A percentile compares a stretch with the other conserved stretches of the same genome.
phyloP scores from a whole-genome alignment of 805 yeast genomes.

The Ogataea kodamae region DNA sequence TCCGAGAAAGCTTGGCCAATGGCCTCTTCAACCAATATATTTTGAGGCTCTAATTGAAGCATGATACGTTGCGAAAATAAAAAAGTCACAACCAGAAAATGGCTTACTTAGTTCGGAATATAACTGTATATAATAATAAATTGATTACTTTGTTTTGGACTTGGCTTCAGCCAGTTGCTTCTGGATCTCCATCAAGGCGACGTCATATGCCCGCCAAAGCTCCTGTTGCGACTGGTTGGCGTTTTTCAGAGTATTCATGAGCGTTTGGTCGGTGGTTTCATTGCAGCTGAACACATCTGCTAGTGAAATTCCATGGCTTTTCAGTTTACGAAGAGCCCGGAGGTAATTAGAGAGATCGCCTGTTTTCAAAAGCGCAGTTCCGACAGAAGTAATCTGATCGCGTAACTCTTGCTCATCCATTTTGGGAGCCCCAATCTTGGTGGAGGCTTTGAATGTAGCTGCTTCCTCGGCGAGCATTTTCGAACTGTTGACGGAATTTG shows the following conservation, averaged over 20 bases:
- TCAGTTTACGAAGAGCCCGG: conserved; percentile 38
- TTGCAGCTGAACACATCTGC: conserved; percentile 28
- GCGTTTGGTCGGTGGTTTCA: conserved; percentile 15
- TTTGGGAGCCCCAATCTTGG: too few species aligned
- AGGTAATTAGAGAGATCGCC: conserved; percentile 37
- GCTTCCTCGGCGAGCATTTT: conserved; percentile 24
- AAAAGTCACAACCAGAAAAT: background rate
- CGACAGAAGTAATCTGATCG: conserved; percentile 34
- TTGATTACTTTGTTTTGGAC: too few species aligned
- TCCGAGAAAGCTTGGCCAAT: conserved; percentile 63
- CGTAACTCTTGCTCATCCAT: conserved; percentile 5
- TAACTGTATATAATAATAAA: too few species aligned
- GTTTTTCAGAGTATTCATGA: conserved; percentile 12
- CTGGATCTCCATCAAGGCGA: conserved; percentile 24
- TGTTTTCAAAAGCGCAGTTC: conserved; percentile 32
- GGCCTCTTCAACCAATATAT: conserved; percentile 76
- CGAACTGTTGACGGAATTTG: conserved; percentile 13
- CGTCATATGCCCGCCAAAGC: conserved; percentile 22
- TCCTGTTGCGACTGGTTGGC: conserved; percentile 1
- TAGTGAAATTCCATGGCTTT: conserved; percentile 39
- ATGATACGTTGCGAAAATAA: conserved; percentile 35
- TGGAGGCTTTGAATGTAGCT: conserved; percentile 15
- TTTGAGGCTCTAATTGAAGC: conserved; percentile 84
- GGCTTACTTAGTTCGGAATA: too few species aligned
- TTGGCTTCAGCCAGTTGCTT: too few species aligned